Conservation (phyloP, 2,329 filamentous ascomycete species). For the Talaromyces albobiverticillius region DNA sequence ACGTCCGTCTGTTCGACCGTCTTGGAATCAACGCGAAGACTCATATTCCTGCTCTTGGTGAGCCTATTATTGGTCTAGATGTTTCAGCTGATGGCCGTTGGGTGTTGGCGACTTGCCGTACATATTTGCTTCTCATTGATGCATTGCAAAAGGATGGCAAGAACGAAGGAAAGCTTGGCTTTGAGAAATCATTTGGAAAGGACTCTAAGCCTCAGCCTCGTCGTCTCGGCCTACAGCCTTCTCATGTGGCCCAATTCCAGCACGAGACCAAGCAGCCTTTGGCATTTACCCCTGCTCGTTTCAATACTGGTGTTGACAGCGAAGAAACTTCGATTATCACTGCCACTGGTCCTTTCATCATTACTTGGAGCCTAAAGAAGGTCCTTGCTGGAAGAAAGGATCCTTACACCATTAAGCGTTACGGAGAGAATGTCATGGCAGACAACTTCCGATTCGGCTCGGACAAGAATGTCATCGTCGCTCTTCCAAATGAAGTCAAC, state of each 20-base stretch:
- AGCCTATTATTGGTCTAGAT: constrained; percentile 91
- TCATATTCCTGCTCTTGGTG: constrained; percentile 89
- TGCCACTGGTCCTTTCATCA: constrained; percentile 91
- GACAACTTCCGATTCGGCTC: constrained; percentile 98
- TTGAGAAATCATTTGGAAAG: constrained; percentile 88
- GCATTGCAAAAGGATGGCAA: constrained; percentile 87
- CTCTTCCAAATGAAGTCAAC: constrained; percentile 93
- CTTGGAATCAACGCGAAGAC: constrained; percentile 98
- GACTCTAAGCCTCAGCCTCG: constrained; percentile 91
- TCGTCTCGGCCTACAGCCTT: constrained; percentile 81
- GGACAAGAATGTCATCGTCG: constrained; percentile 97
- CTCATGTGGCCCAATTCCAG: constrained; percentile 94
- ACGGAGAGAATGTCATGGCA: constrained; percentile 91
- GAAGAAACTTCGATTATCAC: constrained; percentile 94
- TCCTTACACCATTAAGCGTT: constrained; percentile 94
- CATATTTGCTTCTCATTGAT: constrained; percentile 92
- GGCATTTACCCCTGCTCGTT: constrained; percentile 85
- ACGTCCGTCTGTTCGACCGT: constrained; percentile 93
- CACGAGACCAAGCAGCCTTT: constrained; percentile 88
- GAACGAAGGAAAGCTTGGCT: constrained; percentile 96
- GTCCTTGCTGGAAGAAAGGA: constrained; percentile 76
- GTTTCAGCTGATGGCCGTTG: constrained; percentile 94
- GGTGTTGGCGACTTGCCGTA: constrained; percentile 90
- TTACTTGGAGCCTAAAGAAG: constrained; percentile 95
- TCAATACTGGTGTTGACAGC: constrained; percentile 80